Evolutionary conservation across 2,329 filamentous ascomycete genomes (phyloP).

Genomic region (Hymenoscyphus scutula): DNA sequence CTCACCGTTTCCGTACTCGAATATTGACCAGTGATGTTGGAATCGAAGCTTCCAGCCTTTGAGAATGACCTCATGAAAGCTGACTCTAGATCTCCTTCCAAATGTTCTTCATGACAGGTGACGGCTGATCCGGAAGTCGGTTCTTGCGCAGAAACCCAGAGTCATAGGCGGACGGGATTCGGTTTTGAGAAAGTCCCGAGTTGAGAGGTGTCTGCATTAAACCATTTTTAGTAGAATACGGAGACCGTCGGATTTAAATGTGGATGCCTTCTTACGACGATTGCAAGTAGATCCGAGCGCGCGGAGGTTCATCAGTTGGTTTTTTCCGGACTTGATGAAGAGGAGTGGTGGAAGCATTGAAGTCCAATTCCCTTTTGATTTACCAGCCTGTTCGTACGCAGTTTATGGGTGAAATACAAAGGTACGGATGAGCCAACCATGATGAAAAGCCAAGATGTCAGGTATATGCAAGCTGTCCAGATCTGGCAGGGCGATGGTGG

Average conservation of each 20-base stretch:
- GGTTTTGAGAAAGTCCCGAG: conserved; percentile 6
- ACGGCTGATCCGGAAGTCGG: not conserved
- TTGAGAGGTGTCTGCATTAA: not conserved
- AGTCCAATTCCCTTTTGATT: not conserved
- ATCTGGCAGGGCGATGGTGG: conserved; percentile 3
- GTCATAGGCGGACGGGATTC: conserved; percentile 4
- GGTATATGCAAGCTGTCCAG: not conserved
- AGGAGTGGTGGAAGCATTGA: not conserved
- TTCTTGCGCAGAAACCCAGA: not conserved
- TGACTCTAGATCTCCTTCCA: not conserved
- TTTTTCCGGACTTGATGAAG: not conserved
- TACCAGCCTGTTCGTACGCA: not conserved
- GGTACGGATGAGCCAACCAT: not conserved
- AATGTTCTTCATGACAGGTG: not conserved
- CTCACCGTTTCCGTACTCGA: not conserved
- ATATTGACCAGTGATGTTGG: not conserved
- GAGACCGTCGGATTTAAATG: not conserved
- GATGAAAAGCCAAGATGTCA: not conserved
- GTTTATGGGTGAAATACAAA: not conserved
- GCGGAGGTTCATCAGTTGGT: not conserved
- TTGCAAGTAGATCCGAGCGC: not conserved
- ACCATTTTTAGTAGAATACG: not conserved
- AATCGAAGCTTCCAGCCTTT: not conserved
- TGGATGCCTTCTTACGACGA: not conserved
- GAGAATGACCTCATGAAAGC: not conserved